Evolutionary conservation across 805 yeast species (phyloP), one percentile per base, ranked within the genome.

Genomic region (Pichia ethanolica): DNA sequence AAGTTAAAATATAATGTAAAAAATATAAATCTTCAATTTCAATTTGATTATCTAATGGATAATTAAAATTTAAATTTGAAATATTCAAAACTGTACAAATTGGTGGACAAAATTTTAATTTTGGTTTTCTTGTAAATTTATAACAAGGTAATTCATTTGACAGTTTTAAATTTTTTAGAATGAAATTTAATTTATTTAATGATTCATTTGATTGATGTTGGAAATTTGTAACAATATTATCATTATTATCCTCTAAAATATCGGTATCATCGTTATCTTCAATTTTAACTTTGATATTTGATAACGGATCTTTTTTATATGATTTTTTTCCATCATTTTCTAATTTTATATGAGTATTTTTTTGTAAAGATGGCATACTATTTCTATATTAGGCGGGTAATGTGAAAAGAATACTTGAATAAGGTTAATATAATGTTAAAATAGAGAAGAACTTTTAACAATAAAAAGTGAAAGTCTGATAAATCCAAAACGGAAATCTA

Each of bases 1-100:
- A 72, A 35, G 62, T 64, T 27, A 82, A 60, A 0, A 80, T 78
- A 61, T 78, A 75, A 48, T 72, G 73, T 28, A 82, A 58, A 52
- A 80, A 77, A 7, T 73, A 69, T 11, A 79, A 63, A 50, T 76
- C 75, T 27, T 67, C 68, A 14, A 68, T 52, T 38, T 68, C 70
- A 2, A 69, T 56, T 49, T 71, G 74, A 7, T 62, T 65, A 1
- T 56, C 51, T 7, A 73, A 56, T 4, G 68, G 56, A 8, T 47
- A 54, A 0, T 54, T 42, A 5, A 60, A 44, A 32, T 67, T 61
- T 12, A 67, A 54, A 2, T 59, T 53, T 8, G 62, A 59, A 5
- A 75, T 56, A 41, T 74, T 64, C 10, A 78, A 56, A 1, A 76
- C 64, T 0, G 79, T 70, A 9, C 79, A 77, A 42, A 66, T 67